Evolutionary conservation across 768 basidiomycete genomes (phyloP).

Genomic region (Suillus ampliporus): DNA sequence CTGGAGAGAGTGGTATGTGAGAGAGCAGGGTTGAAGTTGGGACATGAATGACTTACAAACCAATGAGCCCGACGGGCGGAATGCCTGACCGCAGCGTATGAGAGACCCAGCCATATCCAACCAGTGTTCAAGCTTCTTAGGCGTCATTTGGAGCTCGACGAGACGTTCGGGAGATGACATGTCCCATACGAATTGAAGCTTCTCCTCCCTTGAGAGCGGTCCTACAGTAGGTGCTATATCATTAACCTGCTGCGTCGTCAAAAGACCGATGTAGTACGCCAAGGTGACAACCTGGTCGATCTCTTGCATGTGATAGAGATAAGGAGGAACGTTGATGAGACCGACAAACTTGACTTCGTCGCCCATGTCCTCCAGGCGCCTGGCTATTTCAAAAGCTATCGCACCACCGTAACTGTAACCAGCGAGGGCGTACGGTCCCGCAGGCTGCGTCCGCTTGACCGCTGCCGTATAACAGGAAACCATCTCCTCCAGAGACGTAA

Average conservation of each 20-base stretch:
- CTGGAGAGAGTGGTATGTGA: slow-evolving; percentile 18
- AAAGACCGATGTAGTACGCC: slow-evolving; percentile 47
- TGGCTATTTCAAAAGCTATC: slow-evolving; percentile 43
- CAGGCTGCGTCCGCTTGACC: slow-evolving; percentile 33
- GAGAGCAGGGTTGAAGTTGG: not conserved
- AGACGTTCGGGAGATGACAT: slow-evolving; percentile 34
- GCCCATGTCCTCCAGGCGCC: slow-evolving; percentile 34
- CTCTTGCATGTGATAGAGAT: slow-evolving; percentile 48
- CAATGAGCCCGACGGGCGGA: slow-evolving; percentile 27
- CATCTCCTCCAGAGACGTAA: slow-evolving; percentile 39
- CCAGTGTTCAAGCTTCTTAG: slow-evolving; percentile 32
- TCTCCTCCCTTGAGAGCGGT: slow-evolving; percentile 26
- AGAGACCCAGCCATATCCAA: slow-evolving; percentile 34
- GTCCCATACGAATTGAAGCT: slow-evolving; percentile 33
- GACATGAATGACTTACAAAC: slow-evolving; percentile 26
- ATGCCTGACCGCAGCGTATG: slow-evolving; percentile 35
- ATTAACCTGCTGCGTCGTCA: slow-evolving; percentile 29
- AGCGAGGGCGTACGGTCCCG: slow-evolving; percentile 41
- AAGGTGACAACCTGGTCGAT: slow-evolving; percentile 46
- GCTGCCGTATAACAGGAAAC: slow-evolving; percentile 37
- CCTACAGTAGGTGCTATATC: slow-evolving; percentile 24
- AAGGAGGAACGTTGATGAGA: slow-evolving; percentile 42
- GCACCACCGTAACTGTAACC: slow-evolving; percentile 47
- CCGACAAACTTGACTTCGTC: slow-evolving; percentile 40
- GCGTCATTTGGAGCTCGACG: slow-evolving; percentile 36